Evolutionary conservation across 2,329 filamentous ascomycete genomes (phyloP), one percentile per base, ranked within the genome.

Genomic region (Colletotrichum salicis): DNA sequence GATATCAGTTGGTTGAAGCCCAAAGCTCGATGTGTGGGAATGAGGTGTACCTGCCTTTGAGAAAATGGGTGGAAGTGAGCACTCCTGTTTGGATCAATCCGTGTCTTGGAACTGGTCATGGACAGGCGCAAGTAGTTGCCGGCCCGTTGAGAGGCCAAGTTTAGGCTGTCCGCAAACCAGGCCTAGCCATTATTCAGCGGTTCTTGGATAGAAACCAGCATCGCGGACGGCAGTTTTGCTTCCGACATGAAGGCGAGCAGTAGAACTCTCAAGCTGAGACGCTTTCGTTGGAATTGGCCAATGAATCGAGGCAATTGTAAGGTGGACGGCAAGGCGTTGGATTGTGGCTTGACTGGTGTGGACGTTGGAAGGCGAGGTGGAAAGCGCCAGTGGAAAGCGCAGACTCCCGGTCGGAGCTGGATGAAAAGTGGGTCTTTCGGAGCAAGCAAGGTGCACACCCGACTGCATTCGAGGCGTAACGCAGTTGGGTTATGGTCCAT

Each of bases 131-230:
- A 48, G 70, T 51, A 27, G 61, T 65, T 67, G 67, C 71, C 67
- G 70, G 67, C 67, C 70, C 27, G 33, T 57, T 67, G 3, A n/a
- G 22, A 65, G 70, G 41, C 70, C 70, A 65, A n/a, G 48, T 56
- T 56, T 57, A 37, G 45, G 60, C 52, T 31, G 52, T 13, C 24
- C 41, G 19, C 22, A 4, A 48, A 48, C 8, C 19, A n/a, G 41
- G 41, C 19, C 19, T 22, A 48, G 19, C 41, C 41, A 2, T 48
- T 22, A 48, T 10, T 48, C 41, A 22, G 41, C 15, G 19, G 19
- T 48, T n/a, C 19, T 48, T n/a, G 19, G 41, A n/a, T n/a, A n/a
- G 41, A 22, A 48, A n/a, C 19, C 15, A n/a, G 19, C 8, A 48
- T 8, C 41, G 19, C 41, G 41, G 3, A 48, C n/a, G 19, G 10